Evolutionary conservation across 306 rosid genomes (phyloP).

Genomic region (Acacia melanoxylon): DNA sequence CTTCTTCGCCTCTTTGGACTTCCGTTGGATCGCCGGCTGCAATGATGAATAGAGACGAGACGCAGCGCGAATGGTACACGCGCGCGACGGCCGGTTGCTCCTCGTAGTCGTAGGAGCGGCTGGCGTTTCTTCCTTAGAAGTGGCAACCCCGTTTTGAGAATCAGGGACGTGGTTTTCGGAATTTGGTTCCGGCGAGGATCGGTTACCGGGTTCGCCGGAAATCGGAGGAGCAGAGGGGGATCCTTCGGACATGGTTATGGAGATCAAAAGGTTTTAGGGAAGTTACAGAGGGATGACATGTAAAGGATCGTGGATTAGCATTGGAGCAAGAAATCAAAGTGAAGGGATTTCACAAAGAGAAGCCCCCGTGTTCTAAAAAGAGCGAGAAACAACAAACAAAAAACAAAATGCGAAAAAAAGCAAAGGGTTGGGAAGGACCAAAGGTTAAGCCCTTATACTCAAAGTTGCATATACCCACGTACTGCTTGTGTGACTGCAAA

Average conservation of each 20-base stretch:
- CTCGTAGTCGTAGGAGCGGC: slow-evolving; percentile 44
- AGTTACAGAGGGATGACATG: slow-evolving; percentile 58
- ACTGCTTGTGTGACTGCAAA: slow-evolving; percentile 19
- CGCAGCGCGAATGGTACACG: slow-evolving; percentile 90
- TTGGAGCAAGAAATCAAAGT: slow-evolving; percentile 38
- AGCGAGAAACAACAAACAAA: slow-evolving; percentile 17
- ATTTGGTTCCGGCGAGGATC: slow-evolving; percentile 61
- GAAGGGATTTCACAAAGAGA: slow-evolving; percentile 15
- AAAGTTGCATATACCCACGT: slow-evolving; percentile 27
- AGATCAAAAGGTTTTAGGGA: slow-evolving; percentile 52
- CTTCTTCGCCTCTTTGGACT: slow-evolving; percentile 42
- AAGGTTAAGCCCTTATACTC: slow-evolving; percentile 57
- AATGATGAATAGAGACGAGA: slow-evolving; percentile 54
- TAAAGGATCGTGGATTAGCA: slow-evolving; percentile 67
- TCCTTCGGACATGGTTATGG: slow-evolving; percentile 59
- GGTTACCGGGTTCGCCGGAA: slow-evolving; percentile 47
- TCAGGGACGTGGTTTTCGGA: slow-evolving; percentile 39
- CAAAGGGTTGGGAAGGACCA: slow-evolving; percentile 43
- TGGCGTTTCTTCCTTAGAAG: slow-evolving; percentile 47
- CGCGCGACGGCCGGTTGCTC: slow-evolving; percentile 92
- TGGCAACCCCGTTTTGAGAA: slow-evolving; percentile 28
- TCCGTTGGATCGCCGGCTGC: slow-evolving; percentile 50
- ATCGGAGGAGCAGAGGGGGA: slow-evolving; percentile 62
- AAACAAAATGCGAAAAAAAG: not conserved
- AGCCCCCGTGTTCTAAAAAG: slow-evolving; percentile 24